Conservation (phyloP, 805 yeast genomes). For the Starmera quercuum region DNA sequence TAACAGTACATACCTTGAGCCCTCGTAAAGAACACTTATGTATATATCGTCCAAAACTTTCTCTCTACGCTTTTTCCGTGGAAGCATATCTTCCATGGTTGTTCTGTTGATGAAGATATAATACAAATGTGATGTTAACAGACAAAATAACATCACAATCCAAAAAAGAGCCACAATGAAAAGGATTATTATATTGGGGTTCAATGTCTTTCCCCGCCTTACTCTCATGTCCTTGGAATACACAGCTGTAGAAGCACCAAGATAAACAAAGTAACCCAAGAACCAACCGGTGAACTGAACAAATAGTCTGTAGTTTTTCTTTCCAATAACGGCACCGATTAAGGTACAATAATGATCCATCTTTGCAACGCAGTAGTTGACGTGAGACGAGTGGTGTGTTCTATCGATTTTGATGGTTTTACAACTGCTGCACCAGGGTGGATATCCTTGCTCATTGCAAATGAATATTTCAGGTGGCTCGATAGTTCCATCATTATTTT, state of each 20-base stretch:
- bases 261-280: slow-evolving; percentile 28
- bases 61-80: slow-evolving; percentile 22
- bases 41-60: slow-evolving; percentile 13
- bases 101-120: slow-evolving; percentile 44
- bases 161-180: slow-evolving; percentile 38
- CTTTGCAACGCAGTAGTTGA: slow-evolving; percentile 52
- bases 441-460: slow-evolving; percentile 69
- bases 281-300: slow-evolving; percentile 39
- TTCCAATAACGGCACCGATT: slow-evolving; percentile 69
- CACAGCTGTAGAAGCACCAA: slow-evolving; percentile 30
- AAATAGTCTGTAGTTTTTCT: slow-evolving; percentile 54
- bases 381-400: slow-evolving; percentile 58
- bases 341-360: slow-evolving; percentile 85
- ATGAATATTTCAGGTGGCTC: slow-evolving; percentile 51
- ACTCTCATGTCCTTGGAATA: slow-evolving; percentile 21
- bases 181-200: slow-evolving; percentile 43
- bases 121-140: slow-evolving; percentile 34
- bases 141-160: slow-evolving; percentile 34
- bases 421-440: slow-evolving; percentile 69
- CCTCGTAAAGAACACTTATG: slow-evolving; percentile 24
- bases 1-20: slow-evolving; percentile 34
- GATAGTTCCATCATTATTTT: slow-evolving; percentile 18
- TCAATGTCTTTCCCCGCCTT: slow-evolving; percentile 19
- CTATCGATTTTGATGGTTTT: slow-evolving; percentile 58
- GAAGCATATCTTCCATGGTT: slow-evolving; percentile 49